Conservation (phyloP, 1,284 basidiomycete species). For the Heterobasidion parviporum region DNA sequence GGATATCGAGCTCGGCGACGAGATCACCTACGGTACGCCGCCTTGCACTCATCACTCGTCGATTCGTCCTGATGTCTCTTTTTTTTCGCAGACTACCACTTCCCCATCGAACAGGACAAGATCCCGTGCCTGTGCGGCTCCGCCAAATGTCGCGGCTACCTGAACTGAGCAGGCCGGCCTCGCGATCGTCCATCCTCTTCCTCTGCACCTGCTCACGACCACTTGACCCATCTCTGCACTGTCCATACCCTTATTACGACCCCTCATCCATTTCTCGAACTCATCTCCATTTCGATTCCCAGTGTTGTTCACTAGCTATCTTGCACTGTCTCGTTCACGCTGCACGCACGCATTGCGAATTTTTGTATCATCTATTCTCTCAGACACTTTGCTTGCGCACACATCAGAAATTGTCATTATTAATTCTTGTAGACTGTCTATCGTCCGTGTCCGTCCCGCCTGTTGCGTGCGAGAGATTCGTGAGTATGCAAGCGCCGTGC, state of each 20-base stretch:
- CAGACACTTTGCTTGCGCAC: neutral
- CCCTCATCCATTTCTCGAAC: neutral
- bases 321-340: slow-evolving; percentile 13
- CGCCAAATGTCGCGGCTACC: slow-evolving; percentile 80
- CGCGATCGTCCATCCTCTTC: neutral
- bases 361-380: slow-evolving; percentile 12
- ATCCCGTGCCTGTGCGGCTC: slow-evolving; percentile 87
- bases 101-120: slow-evolving; percentile 89
- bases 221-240: slow-evolving; percentile 9
- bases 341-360: slow-evolving; percentile 6
- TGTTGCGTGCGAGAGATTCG: neutral
- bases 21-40: slow-evolving; percentile 82
- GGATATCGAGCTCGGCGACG: slow-evolving; percentile 88
- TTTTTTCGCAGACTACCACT: slow-evolving; percentile 70
- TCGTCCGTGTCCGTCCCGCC: neutral
- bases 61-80: neutral
- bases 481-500: neutral
- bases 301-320: slow-evolving; percentile 17
- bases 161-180: slow-evolving; percentile 50
- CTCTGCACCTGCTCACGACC: neutral
- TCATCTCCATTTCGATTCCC: too few relatives aligned
- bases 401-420: neutral
- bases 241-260: slow-evolving; percentile 7
- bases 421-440: neutral
- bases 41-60: neutral